These are phyloP conservation scores for Protomyces lactucae-debilis DNA, from an alignment of 1,139 yeast genomes.

Conservation along the genomic window DNA sequence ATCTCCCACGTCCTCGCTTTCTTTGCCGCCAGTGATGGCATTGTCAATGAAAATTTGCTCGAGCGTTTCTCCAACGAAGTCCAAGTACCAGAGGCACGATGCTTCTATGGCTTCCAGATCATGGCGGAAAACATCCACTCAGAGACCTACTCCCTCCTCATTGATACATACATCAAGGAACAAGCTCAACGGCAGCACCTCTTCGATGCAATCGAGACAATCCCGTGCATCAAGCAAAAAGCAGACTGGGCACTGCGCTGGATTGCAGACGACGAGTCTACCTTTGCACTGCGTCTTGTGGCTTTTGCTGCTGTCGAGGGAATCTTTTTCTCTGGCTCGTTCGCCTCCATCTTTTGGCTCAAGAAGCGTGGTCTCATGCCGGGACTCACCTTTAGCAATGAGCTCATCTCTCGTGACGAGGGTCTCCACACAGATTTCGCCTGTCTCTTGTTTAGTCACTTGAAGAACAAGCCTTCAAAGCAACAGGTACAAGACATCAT, in stretches of 20 bases:
- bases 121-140: slow-evolving; percentile 99
- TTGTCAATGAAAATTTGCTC: slow-evolving; percentile 92
- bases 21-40: slow-evolving; percentile 94
- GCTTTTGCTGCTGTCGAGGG: slow-evolving; percentile 99
- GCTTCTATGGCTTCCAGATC: slow-evolving; percentile 98
- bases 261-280: slow-evolving; percentile 81
- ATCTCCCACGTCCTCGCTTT: slow-evolving; percentile 91
- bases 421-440: slow-evolving; percentile 99
- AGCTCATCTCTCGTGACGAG: slow-evolving; percentile 95
- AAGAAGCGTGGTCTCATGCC: slow-evolving; percentile 97
- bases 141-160: slow-evolving; percentile 89
- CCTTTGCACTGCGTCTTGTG: slow-evolving; percentile 90
- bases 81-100: slow-evolving; percentile 95
- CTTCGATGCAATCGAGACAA: slow-evolving; percentile 89
- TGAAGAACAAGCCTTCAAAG: slow-evolving; percentile 78
- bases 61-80: slow-evolving; percentile 97
- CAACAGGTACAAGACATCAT: slow-evolving; percentile 76
- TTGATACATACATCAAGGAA: slow-evolving; percentile 92
- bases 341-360: slow-evolving; percentile 97
- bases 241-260: slow-evolving; percentile 98
- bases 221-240: slow-evolving; percentile 90
- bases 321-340: slow-evolving; percentile 94
- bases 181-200: slow-evolving; percentile 82
- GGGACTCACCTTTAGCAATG: slow-evolving; percentile 94
- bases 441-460: slow-evolving; percentile 86